A percentile compares a stretch with the other conserved stretches of the same genome.
Evolutionary conservation across 495 filamentous ascomycete species (phyloP).

Genomic region (Daldinia childiae): DNA sequence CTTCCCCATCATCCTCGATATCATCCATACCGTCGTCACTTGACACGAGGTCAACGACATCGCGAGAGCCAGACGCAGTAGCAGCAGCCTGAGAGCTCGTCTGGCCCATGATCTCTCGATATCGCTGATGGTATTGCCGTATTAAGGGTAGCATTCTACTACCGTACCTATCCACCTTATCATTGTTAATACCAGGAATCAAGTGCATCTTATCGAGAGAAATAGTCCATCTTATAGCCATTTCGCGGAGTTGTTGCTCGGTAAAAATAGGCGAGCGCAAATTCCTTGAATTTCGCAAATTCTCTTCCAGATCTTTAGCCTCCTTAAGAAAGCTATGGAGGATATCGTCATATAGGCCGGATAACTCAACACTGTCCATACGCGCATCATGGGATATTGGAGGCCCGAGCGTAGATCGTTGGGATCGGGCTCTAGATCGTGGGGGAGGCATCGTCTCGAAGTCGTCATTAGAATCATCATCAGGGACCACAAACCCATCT

Average conservation of each 20-base stretch:
- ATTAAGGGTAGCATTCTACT: conserved; percentile 72
- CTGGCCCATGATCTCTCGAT: conserved; percentile 65
- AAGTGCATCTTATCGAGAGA: conserved; percentile 65
- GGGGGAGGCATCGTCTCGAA: conserved; percentile 67
- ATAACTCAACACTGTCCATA: conserved; percentile 65
- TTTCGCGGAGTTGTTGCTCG: conserved; percentile 79
- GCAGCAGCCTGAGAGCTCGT: conserved; percentile 8
- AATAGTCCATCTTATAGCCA: conserved; percentile 79
- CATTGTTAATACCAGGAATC: conserved; percentile 74
- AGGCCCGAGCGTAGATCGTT: conserved; percentile 58
- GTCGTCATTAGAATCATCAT: conserved; percentile 58
- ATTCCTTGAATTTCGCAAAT: conserved; percentile 69
- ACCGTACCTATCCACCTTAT: conserved; percentile 77
- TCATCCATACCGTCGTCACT: conserved; percentile 67
- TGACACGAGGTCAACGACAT: conserved; percentile 74
- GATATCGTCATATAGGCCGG: conserved; percentile 57
- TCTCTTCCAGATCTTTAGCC: conserved; percentile 72
- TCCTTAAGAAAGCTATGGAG: conserved; percentile 74
- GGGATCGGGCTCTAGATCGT: conserved; percentile 47
- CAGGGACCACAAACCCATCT: conserved; percentile 65
- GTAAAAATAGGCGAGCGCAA: conserved; percentile 77
- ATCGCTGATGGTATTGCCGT: conserved; percentile 61
- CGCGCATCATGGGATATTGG: conserved; percentile 78
- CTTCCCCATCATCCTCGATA: conserved; percentile 55
- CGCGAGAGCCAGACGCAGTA: conserved; percentile 46